A percentile compares a stretch with the other conserved stretches of the same genome.
phyloP scores from a whole-genome alignment of 192 early-diverging fungal genomes.

The Chytriomyces confervae region DNA sequence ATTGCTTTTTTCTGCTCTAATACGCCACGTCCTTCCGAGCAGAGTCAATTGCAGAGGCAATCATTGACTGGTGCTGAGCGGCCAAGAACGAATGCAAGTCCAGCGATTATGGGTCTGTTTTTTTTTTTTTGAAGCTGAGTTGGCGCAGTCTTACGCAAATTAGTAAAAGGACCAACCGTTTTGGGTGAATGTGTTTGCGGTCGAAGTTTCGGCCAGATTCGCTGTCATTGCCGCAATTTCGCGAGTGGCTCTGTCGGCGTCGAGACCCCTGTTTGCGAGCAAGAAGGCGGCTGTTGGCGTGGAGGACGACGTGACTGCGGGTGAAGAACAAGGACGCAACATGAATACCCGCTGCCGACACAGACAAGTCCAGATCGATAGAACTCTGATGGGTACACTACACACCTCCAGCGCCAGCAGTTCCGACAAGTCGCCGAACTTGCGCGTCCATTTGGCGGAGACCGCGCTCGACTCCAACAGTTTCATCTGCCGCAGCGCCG shows the following conservation, averaged over 20 bases:
- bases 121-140: background rate
- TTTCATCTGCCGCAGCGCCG: no score
- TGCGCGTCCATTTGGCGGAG: slow-evolving; percentile 89
- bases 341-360: background rate
- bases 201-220: background rate
- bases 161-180: background rate
- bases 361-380: no score
- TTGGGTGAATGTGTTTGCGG: background rate
- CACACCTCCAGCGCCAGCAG: slow-evolving; percentile 51
- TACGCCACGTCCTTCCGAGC: slow-evolving; percentile 46
- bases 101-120: background rate
- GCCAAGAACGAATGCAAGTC: slow-evolving; percentile 69
- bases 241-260: slow-evolving; percentile 70
- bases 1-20: slow-evolving; percentile 61
- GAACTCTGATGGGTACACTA: background rate
- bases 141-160: background rate
- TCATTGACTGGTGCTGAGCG: slow-evolving; percentile 77
- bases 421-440: slow-evolving; percentile 51
- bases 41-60: slow-evolving; percentile 75
- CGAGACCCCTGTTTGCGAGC: slow-evolving; percentile 78
- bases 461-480: slow-evolving; percentile 68
- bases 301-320: slow-evolving; percentile 1
- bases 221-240: background rate
- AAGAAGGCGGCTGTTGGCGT: slow-evolving; percentile 63
- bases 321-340: background rate